phyloP scores from a whole-genome alignment of 306 rosid genomes.

The Fagus crenata region DNA sequence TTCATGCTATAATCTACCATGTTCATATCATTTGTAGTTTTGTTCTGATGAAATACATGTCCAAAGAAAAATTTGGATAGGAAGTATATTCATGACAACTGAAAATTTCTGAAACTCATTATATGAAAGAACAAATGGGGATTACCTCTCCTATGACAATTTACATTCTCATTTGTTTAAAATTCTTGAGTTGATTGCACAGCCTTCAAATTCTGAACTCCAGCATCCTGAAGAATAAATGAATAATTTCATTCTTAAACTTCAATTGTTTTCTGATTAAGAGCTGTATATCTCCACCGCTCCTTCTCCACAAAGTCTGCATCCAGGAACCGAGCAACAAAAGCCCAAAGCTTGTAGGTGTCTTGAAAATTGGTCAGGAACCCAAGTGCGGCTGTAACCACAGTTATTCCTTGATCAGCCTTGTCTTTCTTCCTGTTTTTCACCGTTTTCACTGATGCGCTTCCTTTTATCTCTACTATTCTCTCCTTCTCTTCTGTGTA shows the following conservation, averaged over 20 bases:
- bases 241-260: conserved; percentile 38
- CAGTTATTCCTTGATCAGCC: conserved; percentile 58
- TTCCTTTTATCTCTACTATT: conserved; percentile 50
- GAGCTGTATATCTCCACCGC: conserved; percentile 90
- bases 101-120: conserved; percentile 7
- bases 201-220: conserved; percentile 16
- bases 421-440: conserved; percentile 39
- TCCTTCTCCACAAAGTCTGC: conserved; percentile 96
- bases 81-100: neutral
- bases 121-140: conserved; percentile 17
- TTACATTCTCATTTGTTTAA: conserved; percentile 4
- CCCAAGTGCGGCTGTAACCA: conserved; percentile 87
- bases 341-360: conserved; percentile 76
- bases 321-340: conserved; percentile 85
- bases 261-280: conserved; percentile 75
- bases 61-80: neutral
- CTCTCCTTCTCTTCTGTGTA: conserved; percentile 59
- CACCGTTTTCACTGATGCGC: conserved; percentile 28
- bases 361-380: conserved; percentile 81
- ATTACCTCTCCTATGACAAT: neutral
- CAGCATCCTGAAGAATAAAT: conserved; percentile 25
- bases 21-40: neutral
- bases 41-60: conserved; percentile 8
- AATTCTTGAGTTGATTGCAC: conserved; percentile 28
- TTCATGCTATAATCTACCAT: neutral